A percentile compares a stretch with the other conserved stretches of the same genome.
These are phyloP conservation scores for Aspergillus ibericus DNA, from an alignment of 2,329 filamentous ascomycete genomes.

Conservation along the genomic window DNA sequence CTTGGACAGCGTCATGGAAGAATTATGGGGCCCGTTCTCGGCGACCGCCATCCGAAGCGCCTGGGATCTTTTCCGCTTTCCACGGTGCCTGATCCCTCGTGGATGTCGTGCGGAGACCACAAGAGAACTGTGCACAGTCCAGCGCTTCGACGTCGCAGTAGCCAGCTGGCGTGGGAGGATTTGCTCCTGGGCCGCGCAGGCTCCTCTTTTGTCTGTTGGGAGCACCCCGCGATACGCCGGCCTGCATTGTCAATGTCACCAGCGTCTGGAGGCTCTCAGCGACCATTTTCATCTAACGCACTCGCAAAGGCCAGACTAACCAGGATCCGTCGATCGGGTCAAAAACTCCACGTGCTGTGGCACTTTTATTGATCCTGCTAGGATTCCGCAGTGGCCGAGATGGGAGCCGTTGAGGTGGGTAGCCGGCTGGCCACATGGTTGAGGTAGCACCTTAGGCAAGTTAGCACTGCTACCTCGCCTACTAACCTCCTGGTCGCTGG, in stretches of 20 bases:
- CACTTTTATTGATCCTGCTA: constrained; percentile 22
- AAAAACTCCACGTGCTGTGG: constrained; percentile 18
- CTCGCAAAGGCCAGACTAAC: constrained; percentile 6
- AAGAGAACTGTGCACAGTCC: constrained; percentile 6
- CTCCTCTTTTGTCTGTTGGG: background rate
- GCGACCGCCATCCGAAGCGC: constrained; percentile 16
- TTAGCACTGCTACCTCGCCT: background rate
- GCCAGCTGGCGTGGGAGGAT: background rate
- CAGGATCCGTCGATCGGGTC: constrained; percentile 18
- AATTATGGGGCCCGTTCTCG: constrained; percentile 21
- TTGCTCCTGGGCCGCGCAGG: background rate
- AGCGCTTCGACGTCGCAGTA: constrained; percentile 8
- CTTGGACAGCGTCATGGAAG: constrained; percentile 7
- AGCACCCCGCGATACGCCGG: background rate
- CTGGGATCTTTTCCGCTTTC: constrained; percentile 12
- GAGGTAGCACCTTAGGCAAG: background rate
- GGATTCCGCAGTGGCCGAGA: constrained; percentile 5
- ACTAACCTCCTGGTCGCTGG: background rate
- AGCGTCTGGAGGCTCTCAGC: background rate
- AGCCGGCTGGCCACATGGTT: constrained; percentile 7
- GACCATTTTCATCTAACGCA: background rate
- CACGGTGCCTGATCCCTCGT: constrained; percentile 12
- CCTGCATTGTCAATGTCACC: too few species aligned
- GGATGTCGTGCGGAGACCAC: background rate
- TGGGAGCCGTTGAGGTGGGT: constrained; percentile 2